phyloP scores from a whole-genome alignment of 2,329 filamentous ascomycete species.

The Xylariomycetidae sp. region DNA sequence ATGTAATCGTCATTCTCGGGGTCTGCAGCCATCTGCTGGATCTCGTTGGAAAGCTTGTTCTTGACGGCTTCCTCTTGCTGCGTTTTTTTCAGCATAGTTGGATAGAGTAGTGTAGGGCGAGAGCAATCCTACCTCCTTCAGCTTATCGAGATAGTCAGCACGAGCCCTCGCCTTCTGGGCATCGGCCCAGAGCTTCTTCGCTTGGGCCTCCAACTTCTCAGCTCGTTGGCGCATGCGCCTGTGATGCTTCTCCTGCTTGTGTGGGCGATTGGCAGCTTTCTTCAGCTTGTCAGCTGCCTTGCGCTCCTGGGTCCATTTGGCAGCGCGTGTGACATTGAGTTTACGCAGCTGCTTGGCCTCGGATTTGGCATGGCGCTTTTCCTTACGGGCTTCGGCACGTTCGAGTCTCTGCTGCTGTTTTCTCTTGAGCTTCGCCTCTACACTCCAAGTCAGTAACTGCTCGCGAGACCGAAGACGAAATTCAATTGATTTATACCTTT shows the following conservation, averaged over 20 bases:
- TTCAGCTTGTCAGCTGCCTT: slow-evolving; percentile 30
- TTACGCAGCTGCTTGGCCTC: slow-evolving; percentile 36
- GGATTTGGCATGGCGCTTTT: slow-evolving; percentile 31
- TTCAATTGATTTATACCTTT: slow-evolving; percentile 16
- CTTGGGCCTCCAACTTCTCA: slow-evolving; percentile 36
- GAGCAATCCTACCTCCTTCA: slow-evolving; percentile 19
- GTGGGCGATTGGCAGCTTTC: slow-evolving; percentile 20
- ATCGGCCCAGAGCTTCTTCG: slow-evolving; percentile 34
- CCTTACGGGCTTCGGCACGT: slow-evolving; percentile 28
- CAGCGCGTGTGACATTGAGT: slow-evolving; percentile 23
- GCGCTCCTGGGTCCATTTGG: slow-evolving; percentile 30
- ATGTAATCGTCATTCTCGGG: slow-evolving; percentile 18
- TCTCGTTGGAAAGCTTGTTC: slow-evolving; percentile 16
- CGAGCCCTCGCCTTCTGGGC: slow-evolving; percentile 31
- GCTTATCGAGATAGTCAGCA: slow-evolving; percentile 20
- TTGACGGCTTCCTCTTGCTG: slow-evolving; percentile 23
- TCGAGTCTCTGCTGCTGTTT: slow-evolving; percentile 21
- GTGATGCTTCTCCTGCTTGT: slow-evolving; percentile 35
- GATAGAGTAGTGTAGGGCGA: neutral
- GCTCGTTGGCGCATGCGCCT: slow-evolving; percentile 33
- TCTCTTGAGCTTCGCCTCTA: slow-evolving; percentile 25
- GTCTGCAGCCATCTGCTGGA: slow-evolving; percentile 12
- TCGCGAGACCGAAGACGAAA: too few species aligned
- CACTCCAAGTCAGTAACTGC: neutral
- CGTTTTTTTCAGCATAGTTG: neutral